phyloP scores from a whole-genome alignment of 2,329 filamentous ascomycete genomes.

The Malbranchea cinnamomea region DNA sequence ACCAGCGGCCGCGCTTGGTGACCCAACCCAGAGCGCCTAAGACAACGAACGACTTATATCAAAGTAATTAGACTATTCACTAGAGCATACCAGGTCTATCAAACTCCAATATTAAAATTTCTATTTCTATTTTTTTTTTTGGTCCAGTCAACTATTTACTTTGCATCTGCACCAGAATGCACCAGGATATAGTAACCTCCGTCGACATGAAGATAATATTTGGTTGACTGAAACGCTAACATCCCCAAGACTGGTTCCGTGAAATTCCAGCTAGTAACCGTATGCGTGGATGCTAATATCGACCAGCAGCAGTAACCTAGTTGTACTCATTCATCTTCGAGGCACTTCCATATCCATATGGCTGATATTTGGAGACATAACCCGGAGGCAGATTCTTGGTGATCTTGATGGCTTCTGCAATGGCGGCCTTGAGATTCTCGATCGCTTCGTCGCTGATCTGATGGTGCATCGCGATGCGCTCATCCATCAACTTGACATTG shows the following conservation, averaged over 20 bases:
- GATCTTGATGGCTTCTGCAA: slow-evolving; percentile 12
- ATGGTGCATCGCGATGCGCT: slow-evolving; percentile 15
- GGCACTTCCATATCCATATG: slow-evolving; percentile 13
- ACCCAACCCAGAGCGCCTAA: slow-evolving; percentile 11
- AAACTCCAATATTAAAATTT: too few relatives aligned
- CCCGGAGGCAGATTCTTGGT: slow-evolving; percentile 12
- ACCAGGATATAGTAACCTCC: too few relatives aligned
- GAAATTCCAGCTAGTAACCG: slow-evolving; percentile 1
- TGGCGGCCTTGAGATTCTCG: slow-evolving; percentile 13
- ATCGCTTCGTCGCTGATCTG: slow-evolving; percentile 22
- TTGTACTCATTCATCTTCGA: slow-evolving; percentile 17
- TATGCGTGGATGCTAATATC: slow-evolving; percentile 1
- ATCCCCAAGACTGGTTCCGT: too few relatives aligned
- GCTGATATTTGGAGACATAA: slow-evolving; percentile 8
- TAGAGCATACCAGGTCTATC: too few relatives aligned
- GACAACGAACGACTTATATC: too few relatives aligned
- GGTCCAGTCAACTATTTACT: too few relatives aligned
- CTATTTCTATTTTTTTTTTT: too few relatives aligned
- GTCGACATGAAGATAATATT: too few relatives aligned
- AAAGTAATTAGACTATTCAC: too few relatives aligned
- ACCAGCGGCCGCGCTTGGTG: slow-evolving; percentile 12
- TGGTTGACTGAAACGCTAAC: too few relatives aligned
- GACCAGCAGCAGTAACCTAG: slow-evolving; percentile 8
- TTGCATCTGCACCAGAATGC: too few relatives aligned
- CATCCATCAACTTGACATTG: slow-evolving; percentile 15